phyloP scores from a whole-genome alignment of 2,329 filamentous ascomycete genomes.

The Alternaria sp. region DNA sequence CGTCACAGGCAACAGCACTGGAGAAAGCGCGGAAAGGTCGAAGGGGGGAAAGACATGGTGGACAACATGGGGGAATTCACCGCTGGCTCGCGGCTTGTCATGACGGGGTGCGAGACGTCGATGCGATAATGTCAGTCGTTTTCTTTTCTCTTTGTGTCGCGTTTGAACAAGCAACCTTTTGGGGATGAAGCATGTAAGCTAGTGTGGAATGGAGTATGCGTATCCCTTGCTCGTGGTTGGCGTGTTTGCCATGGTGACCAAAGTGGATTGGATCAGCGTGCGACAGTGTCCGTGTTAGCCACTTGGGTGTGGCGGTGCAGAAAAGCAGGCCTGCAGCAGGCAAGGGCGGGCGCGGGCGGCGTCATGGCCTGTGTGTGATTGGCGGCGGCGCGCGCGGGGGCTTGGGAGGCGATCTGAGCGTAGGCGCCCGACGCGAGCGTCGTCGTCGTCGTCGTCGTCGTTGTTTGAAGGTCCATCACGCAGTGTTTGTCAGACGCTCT shows the following conservation, averaged over 20 bases:
- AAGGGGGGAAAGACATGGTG: slow-evolving; percentile 29
- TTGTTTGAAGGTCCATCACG: background rate
- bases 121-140: slow-evolving; percentile 36
- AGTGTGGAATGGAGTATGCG: slow-evolving; percentile 21
- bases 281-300: background rate
- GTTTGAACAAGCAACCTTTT: slow-evolving; percentile 28
- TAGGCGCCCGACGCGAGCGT: slow-evolving; percentile 18
- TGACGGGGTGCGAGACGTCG: slow-evolving; percentile 12
- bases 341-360: slow-evolving; percentile 9
- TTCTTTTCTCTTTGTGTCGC: slow-evolving; percentile 32
- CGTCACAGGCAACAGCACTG: background rate
- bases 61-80: slow-evolving; percentile 17
- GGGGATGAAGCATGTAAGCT: slow-evolving; percentile 33
- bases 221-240: slow-evolving; percentile 9
- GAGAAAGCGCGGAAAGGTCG: slow-evolving; percentile 4
- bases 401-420: slow-evolving; percentile 16
- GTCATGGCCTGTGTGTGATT: slow-evolving; percentile 4
- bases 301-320: background rate
- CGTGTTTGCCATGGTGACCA: background rate
- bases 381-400: slow-evolving; percentile 1
- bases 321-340: background rate
- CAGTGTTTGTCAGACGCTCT: background rate
- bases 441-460: background rate
- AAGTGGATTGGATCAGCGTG: background rate
- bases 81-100: slow-evolving; percentile 15